Conservation (phyloP, 2,329 filamentous ascomycete genomes). For the Alternaria sp. region DNA sequence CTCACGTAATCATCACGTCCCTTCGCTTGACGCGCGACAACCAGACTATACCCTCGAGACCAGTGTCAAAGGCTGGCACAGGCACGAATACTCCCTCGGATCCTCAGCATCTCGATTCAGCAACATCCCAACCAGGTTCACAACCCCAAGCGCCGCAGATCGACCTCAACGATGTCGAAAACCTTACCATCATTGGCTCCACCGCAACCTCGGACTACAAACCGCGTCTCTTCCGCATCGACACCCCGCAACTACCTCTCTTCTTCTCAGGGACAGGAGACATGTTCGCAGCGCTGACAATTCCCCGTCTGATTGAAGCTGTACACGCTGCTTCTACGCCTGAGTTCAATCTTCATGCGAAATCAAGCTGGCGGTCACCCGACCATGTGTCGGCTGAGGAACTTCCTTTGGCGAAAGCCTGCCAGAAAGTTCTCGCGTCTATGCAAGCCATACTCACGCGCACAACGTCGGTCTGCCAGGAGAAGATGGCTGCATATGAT, state of each 20-base stretch:
- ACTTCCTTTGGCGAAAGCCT: constrained; percentile 82
- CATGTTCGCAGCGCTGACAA: constrained; percentile 94
- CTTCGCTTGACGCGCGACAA: constrained; percentile 71
- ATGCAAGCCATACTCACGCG: constrained; percentile 86
- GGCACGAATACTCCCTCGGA: constrained; percentile 32
- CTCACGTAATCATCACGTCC: constrained; percentile 93
- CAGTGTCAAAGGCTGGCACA: constrained; percentile 45
- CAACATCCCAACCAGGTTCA: constrained; percentile 19
- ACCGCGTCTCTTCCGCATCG: constrained; percentile 86
- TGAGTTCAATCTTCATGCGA: constrained; percentile 57
- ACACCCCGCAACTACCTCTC: constrained; percentile 85
- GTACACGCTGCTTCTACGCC: constrained; percentile 59
- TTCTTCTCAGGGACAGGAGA: constrained; percentile 98
- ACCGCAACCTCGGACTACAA: constrained; percentile 70
- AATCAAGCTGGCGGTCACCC: constrained; percentile 75
- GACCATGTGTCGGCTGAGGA: constrained; percentile 74
- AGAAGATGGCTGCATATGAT: constrained; percentile 63
- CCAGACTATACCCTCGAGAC: constrained; percentile 49
- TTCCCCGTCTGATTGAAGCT: constrained; percentile 87
- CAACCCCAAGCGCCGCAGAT: constrained; percentile 3
- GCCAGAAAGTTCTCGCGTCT: constrained; percentile 86
- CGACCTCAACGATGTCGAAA: constrained; percentile 30
- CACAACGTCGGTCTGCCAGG: constrained; percentile 71
- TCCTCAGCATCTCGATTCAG: constrained; percentile 19
- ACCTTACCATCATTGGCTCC: constrained; percentile 79